phyloP scores from a whole-genome alignment of 306 rosid genomes.

The Bauhinia variegata region DNA sequence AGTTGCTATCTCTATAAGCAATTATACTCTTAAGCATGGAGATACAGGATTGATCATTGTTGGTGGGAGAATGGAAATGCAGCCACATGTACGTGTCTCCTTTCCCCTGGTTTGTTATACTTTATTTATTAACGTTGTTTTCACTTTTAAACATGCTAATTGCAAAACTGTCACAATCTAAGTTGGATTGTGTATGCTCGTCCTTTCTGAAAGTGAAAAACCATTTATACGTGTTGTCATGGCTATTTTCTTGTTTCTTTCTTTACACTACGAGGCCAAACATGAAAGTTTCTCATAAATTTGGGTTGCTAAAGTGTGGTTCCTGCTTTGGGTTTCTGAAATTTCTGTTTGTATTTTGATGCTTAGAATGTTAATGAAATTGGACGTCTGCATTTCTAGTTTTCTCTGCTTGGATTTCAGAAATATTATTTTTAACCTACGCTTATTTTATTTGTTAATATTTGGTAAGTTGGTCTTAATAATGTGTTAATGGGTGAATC shows the following conservation, averaged over 20 bases:
- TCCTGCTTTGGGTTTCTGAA: no score
- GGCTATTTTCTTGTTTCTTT: slow-evolving; percentile 9
- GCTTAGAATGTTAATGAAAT: no score
- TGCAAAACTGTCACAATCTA: slow-evolving; percentile 5
- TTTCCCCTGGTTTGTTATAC: no score
- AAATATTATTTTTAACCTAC: no score
- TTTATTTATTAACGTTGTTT: not conserved
- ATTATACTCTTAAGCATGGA: slow-evolving; percentile 91
- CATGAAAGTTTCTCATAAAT: slow-evolving; percentile 25
- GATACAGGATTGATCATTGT: slow-evolving; percentile 91
- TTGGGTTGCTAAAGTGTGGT: slow-evolving; percentile 24
- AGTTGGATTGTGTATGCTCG: slow-evolving; percentile 13
- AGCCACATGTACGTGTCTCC: slow-evolving; percentile 81
- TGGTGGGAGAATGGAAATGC: slow-evolving; percentile 98
- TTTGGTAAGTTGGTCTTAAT: no score
- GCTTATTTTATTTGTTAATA: no score
- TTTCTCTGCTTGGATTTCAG: no score
- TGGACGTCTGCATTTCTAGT: no score
- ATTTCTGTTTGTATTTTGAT: no score
- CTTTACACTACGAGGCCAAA: slow-evolving; percentile 13
- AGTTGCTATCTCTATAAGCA: slow-evolving; percentile 80
- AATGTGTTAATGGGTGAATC: no score
- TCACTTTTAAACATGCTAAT: slow-evolving; percentile 18
- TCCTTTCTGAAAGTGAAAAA: slow-evolving; percentile 6
- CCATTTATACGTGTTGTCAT: slow-evolving; percentile 11